A percentile compares a stretch with the other conserved stretches of the same genome.
Conservation (phyloP, 805 yeast species). For the Nakazawaea ambrosiae region DNA sequence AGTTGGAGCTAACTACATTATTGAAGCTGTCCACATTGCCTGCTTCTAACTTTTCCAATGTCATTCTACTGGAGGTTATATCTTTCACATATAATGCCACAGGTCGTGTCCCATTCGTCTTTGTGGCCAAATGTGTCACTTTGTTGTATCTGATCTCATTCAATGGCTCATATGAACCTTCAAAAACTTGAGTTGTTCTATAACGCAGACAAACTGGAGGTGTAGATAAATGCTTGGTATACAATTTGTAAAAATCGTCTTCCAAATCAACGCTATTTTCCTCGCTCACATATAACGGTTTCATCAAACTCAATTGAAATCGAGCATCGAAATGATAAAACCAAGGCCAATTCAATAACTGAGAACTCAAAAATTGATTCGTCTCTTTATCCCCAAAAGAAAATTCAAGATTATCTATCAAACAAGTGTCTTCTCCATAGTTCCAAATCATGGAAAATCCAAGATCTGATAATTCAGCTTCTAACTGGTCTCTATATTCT, state of each 20-base stretch:
- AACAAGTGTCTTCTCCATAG: too few relatives aligned
- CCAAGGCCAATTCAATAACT: slow-evolving; percentile 1
- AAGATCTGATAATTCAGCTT: too few relatives aligned
- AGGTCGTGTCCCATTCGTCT: too few relatives aligned
- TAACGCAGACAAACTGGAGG: slow-evolving; percentile 2
- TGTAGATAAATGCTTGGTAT: slow-evolving; percentile 1
- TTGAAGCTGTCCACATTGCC: slow-evolving; percentile 31
- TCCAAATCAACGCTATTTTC: slow-evolving; percentile 6
- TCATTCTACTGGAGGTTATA: slow-evolving; percentile 34
- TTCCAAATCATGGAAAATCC: too few relatives aligned
- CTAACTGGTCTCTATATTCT: too few relatives aligned
- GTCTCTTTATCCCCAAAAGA: too few relatives aligned
- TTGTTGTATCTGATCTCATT: slow-evolving; percentile 10
- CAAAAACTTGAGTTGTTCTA: slow-evolving; percentile 21
- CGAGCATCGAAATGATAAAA: slow-evolving; percentile 9
- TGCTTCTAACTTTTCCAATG: slow-evolving; percentile 35
- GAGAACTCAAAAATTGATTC: slow-evolving; percentile 4
- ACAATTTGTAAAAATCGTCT: slow-evolving; percentile 5
- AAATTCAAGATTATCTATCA: too few relatives aligned
- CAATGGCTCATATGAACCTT: slow-evolving; percentile 19
- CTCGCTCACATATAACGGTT: slow-evolving; percentile 3
- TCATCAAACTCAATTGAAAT: slow-evolving; percentile 1
- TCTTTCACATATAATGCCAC: too few relatives aligned
- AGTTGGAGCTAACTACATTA: too few relatives aligned
- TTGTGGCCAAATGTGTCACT: slow-evolving; percentile 2